Conservation (phyloP, 345 rosid species). For the Carallia pectinifolia region DNA sequence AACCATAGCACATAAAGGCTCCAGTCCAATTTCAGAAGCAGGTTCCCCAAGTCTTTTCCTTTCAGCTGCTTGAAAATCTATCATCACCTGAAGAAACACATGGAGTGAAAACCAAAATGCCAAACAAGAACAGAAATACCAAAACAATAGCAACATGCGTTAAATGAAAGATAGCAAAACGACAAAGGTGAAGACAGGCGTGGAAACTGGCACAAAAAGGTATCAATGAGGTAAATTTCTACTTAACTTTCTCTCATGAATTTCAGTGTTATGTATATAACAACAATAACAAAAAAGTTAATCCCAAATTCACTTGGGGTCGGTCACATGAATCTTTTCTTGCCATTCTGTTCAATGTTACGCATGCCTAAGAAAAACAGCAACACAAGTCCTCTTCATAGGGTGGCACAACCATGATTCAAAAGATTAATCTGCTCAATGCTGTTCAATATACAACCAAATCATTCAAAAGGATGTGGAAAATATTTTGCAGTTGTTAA, state of each 20-base stretch:
- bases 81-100: slow-evolving; percentile 73
- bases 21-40: slow-evolving; percentile 91
- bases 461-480: not conserved
- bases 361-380: not conserved
- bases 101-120: not conserved
- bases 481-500: not conserved
- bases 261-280: no score
- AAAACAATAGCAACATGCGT: not conserved
- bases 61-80: slow-evolving; percentile 98
- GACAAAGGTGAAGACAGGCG: slow-evolving; percentile 2
- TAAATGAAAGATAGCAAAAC: not conserved
- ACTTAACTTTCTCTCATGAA: not conserved
- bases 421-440: not conserved
- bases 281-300: no score
- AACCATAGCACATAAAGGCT: slow-evolving; percentile 96
- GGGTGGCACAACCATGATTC: not conserved
- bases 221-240: not conserved
- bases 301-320: not conserved
- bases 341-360: no score
- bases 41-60: slow-evolving; percentile 84
- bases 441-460: not conserved
- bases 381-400: slow-evolving; percentile 5
- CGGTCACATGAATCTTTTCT: not conserved
- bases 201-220: slow-evolving; percentile 2
- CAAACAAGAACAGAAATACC: not conserved